Base-by-base conservation (phyloP, 371 early-diverging fungal species). In the Mucor ambiguus region DNA sequence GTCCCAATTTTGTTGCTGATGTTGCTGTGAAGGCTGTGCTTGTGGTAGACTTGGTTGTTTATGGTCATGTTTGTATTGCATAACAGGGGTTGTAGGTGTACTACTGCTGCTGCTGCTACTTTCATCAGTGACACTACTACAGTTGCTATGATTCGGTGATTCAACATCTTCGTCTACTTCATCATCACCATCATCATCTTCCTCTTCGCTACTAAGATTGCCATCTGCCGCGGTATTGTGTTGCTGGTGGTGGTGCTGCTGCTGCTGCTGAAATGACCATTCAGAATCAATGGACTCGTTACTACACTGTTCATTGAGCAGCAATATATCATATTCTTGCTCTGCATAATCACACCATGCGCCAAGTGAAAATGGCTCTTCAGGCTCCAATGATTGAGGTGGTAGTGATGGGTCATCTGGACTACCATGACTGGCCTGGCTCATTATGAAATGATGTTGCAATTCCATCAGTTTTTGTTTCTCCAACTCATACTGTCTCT, bases 271-370 rank as follows among this genome's bases (percentile, higher is more conserved):
- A 12, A 24, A 12, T 8, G 54, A 62, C 52, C 63, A 62, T 10
- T 62, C 63, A 3, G 63, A 62, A 26, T 54, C 55, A 14, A 38
- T 26, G 4, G 52, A 54, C 24, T 52, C 52, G 12, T 28, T 52
- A 2, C 63, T 35, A 29, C 55, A 37, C 26, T 65, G 64, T 43
- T 72, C 72, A 32, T 58, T 63, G 24, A 64, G n/a, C 14, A 72
- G 12, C 7, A 72, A 32, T 2, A 55, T 16, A 4, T 72, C 59
- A 16, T 72, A 72, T 28, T 72, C 69, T 30, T 60, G 38, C 33
- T 68, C 66, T 18, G 68, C 65, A 55, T 68, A 72, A 35, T 72
- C 72, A 33, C 55, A 55, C 72, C 72, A 72, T 14, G 44, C 18
- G 16, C 70, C 58, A 38, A 46, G 7, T 7, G 49, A 61, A 56